Evolutionary conservation across 306 rosid genomes (phyloP), one percentile per base, ranked within the genome.

Genomic region (Vigna unguiculata): DNA sequence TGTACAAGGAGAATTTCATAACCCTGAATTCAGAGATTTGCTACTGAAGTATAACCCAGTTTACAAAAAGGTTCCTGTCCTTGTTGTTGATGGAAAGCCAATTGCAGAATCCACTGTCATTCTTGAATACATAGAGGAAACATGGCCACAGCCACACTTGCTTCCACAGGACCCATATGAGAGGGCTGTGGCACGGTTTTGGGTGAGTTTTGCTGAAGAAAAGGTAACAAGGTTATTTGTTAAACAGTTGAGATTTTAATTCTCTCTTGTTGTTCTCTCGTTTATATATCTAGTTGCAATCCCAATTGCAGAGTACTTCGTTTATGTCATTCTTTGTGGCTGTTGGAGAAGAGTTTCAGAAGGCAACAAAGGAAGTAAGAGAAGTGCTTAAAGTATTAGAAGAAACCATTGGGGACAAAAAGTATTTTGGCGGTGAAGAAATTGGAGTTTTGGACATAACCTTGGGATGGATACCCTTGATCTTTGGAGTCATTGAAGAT

Each of bases 101-200:
- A 64, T 40, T 0, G 45, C 52, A 10, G 71, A 65, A 65, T 65
- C 71, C 53, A 41, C 30, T 20, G 71, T 65, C 21, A 65, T 65
- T 41, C 71, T 65, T 43, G 71, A 65, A 43, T 65, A 65, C 71
- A 65, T 65, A 41, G 71, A 65, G 71, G 71, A 65, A 65, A 65
- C 38, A 65, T 65, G 71, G 71, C 49, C 51, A 41, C 30, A 20
- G 11, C 32, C 53, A 65, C 71, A 20, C 53, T 21, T 65, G 71
- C 71, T 65, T 65, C 53, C 53, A 2, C 30, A 40, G 53, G 71
- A 65, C 53, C 71, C 71, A 1, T 65, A 41, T 65, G 71, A 65
- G 20, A 65, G 30, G 71, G 53, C 71, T 1, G 13, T 65, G 53
- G 9, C 53, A 41, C 10, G 71, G 53, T 41, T 65, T 6, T 65